Conservation (phyloP, 805 yeast species). For the Metschnikowia cubensis region DNA sequence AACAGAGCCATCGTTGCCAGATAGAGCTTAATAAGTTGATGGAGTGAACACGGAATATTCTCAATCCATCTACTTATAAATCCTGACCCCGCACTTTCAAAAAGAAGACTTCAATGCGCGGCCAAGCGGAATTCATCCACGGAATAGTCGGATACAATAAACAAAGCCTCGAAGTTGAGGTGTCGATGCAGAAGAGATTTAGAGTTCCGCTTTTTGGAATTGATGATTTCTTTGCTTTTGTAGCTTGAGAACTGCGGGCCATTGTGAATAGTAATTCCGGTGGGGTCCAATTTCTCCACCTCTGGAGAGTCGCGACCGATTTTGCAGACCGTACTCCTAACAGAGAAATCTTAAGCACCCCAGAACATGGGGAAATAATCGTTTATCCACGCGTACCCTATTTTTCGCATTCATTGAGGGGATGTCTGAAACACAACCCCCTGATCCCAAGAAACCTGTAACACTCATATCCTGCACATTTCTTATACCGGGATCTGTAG, state of each 20-base stretch:
- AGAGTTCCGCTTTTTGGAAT: no score
- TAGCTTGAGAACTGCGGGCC: not conserved
- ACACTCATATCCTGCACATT: not conserved
- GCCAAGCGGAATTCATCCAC: not conserved
- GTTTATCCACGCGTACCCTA: not conserved
- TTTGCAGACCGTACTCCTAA: not conserved
- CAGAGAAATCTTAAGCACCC: not conserved
- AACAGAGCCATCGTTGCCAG: constrained; percentile 9
- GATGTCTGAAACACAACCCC: not conserved
- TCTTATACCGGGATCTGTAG: not conserved
- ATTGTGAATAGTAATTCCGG: not conserved
- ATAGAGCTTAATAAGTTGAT: not conserved
- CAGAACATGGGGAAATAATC: no score
- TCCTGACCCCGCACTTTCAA: constrained; percentile 4
- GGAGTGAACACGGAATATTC: not conserved
- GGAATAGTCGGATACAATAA: not conserved
- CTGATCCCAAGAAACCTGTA: not conserved
- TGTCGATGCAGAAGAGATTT: not conserved
- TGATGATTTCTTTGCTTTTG: not conserved
- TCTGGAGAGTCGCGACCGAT: not conserved
- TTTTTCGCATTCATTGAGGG: not conserved
- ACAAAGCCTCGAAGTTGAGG: not conserved
- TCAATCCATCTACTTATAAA: not conserved
- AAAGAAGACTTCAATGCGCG: not conserved
- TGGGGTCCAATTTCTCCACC: not conserved